These are phyloP conservation scores for Fusarium tuaranense DNA, from an alignment of 2,329 filamentous ascomycete genomes.

Conservation along the genomic window DNA sequence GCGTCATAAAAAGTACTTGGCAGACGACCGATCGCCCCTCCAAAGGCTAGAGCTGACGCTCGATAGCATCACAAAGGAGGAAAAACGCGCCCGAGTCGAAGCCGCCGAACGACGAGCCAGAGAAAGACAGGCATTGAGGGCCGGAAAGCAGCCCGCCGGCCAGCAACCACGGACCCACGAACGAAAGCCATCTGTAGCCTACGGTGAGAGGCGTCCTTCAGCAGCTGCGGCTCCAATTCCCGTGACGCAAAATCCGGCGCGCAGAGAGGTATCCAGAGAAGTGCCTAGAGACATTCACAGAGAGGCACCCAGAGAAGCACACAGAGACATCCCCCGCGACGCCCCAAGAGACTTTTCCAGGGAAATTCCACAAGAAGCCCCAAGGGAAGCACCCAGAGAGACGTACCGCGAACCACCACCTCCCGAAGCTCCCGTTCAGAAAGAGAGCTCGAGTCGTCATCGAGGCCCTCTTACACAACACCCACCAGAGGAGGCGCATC, in stretches of 20 bases:
- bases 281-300: conserved; percentile 7
- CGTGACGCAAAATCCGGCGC: conserved; percentile 21
- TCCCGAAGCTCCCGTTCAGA: conserved; percentile 31
- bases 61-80: conserved; percentile 94
- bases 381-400: conserved; percentile 25
- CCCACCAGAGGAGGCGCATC: conserved; percentile 31
- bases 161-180: conserved; percentile 39
- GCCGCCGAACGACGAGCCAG: conserved; percentile 82
- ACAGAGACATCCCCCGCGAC: conserved; percentile 14
- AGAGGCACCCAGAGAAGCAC: conserved; percentile 22
- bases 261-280: conserved; percentile 31
- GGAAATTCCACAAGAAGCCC: conserved; percentile 26
- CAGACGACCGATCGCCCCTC: conserved; percentile 87
- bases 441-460: conserved; percentile 31
- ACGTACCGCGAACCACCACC: conserved; percentile 27
- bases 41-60: conserved; percentile 93
- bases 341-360: conserved; percentile 18
- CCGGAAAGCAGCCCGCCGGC: conserved; percentile 40
- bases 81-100: conserved; percentile 86
- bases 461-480: conserved; percentile 37
- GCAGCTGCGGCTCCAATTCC: conserved; percentile 24
- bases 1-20: conserved; percentile 69
- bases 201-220: conserved; percentile 32
- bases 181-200: conserved; percentile 35
- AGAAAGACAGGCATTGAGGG: conserved; percentile 65